Evolutionary conservation across 352 stramenopile species (phyloP).

Genomic region (Globisporangium sylvaticum): DNA sequence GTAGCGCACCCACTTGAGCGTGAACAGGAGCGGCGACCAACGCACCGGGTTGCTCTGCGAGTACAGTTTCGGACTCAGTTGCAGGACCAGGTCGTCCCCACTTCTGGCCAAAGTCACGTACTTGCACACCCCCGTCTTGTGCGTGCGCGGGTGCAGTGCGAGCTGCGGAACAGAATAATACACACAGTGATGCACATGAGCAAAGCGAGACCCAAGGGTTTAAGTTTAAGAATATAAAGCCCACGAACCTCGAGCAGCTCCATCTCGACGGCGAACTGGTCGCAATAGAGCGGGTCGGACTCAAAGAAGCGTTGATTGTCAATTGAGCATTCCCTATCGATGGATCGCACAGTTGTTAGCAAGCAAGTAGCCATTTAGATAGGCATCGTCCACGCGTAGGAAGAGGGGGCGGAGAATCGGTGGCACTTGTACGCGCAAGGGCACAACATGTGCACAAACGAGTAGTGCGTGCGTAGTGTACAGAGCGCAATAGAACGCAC

Average conservation of each 20-base stretch:
- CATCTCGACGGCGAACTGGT: not conserved
- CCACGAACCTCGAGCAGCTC: not conserved
- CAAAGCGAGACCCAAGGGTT: not conserved
- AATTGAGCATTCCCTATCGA: not conserved
- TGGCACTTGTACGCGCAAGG: no score
- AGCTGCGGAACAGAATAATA: not conserved
- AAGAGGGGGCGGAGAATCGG: no score
- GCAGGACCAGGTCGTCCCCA: not conserved
- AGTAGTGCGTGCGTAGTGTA: no score
- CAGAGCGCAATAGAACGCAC: not conserved
- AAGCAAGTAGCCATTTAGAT: no score
- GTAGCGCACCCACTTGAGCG: not conserved
- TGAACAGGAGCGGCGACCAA: not conserved
- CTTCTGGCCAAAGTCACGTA: not conserved
- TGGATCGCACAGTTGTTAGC: not conserved
- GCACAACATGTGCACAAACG: no score
- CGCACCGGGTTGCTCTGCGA: not conserved
- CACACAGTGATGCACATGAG: not conserved
- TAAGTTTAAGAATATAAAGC: not conserved
- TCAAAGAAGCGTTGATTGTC: not conserved
- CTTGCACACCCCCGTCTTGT: not conserved
- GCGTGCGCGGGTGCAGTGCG: not conserved
- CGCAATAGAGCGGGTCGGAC: not conserved
- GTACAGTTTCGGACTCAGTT: not conserved
- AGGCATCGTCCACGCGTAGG: no score